Base-by-base conservation (phyloP, 1,284 basidiomycete genomes). In the Blastosporella zonata region DNA sequence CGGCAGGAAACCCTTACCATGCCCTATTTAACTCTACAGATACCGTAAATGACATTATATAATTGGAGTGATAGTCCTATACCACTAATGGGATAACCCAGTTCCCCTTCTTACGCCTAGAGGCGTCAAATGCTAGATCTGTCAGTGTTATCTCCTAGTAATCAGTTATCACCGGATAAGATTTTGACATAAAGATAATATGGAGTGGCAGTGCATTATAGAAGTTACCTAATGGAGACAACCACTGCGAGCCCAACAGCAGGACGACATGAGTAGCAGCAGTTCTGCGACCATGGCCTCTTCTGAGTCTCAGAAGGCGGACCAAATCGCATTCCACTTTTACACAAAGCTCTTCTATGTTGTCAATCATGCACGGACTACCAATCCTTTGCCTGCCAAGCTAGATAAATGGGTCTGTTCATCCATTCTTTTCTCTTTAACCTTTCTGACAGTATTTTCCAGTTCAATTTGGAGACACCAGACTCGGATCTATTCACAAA, bases 401-500 rank as follows among this genome's bases (percentile, higher is more conserved):
- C 64, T 75, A 27, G 87, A 90, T 63, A 89, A 87, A 77, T 90
- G 87, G 87, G 87, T 88, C 46, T 53, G 86, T 47, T 2, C 25
- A 28, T 17, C 22, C 2, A 6, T 21, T 22, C 21, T 13, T 27
- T 15, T 23, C 28, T 33, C 2, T 8, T 18, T 44, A 7, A 29
- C 17, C 13, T 23, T 50, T 43, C 46, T 46, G 25, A 43, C 39
- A 1, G 17, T 4, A 20, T 20, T 22, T 35, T 45, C 4, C 23
- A 88, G 87, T 91, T 91, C 75, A 90, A 90, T 65, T 72, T 91
- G 47, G 87, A 90, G 66, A 87, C 81, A 1, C 82, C 69, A 9
- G 75, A 74, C 62, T 72, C 78, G 21, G 84, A 88, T 56, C 62
- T 76, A 17, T 85, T 82, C 67, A 80, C 74, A 56, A 80, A 79